Evolutionary conservation across 1,284 basidiomycete genomes (phyloP).

Genomic region (Schizopora paradoxa): DNA sequence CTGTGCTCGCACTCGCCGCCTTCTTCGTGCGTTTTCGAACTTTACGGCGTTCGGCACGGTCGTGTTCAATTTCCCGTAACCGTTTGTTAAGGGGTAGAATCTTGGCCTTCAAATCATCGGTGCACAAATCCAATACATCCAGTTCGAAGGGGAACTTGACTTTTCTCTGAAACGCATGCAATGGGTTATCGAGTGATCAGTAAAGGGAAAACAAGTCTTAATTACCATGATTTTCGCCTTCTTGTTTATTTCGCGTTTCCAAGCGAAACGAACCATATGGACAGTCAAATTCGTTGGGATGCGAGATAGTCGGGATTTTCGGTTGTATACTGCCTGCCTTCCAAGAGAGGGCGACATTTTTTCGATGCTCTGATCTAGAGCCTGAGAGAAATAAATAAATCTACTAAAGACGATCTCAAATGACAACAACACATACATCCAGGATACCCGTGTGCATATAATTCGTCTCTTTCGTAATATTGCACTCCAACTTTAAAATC

Average conservation of each 20-base stretch:
- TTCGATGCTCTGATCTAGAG: conserved; percentile 80
- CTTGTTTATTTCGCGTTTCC: conserved; percentile 87
- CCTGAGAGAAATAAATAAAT: conserved; percentile 36
- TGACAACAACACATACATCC: conserved; percentile 53
- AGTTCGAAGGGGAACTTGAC: conserved; percentile 91
- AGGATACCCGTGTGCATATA: conserved; percentile 86
- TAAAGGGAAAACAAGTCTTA: conserved; percentile 1
- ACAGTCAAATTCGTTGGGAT: conserved; percentile 83
- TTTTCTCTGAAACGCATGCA: conserved; percentile 68
- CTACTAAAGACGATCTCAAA: background rate
- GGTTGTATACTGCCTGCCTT: conserved; percentile 80
- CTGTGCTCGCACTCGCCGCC: conserved; percentile 26
- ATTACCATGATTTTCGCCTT: conserved; percentile 88
- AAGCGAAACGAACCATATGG: conserved; percentile 95
- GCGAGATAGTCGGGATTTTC: conserved; percentile 78
- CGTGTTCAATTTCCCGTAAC: conserved; percentile 78
- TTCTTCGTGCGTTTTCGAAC: conserved; percentile 72
- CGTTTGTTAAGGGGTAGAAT: conserved; percentile 67
- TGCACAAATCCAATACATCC: conserved; percentile 80
- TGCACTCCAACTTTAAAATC: conserved; percentile 89
- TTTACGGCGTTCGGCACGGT: conserved; percentile 80
- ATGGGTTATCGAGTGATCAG: background rate
- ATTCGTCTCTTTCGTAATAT: conserved; percentile 83
- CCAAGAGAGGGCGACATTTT: conserved; percentile 80
- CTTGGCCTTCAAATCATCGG: conserved; percentile 73